Evolutionary conservation across 306 rosid genomes (phyloP), one percentile per base, ranked within the genome.

Genomic region (Lathyrus oleraceus): DNA sequence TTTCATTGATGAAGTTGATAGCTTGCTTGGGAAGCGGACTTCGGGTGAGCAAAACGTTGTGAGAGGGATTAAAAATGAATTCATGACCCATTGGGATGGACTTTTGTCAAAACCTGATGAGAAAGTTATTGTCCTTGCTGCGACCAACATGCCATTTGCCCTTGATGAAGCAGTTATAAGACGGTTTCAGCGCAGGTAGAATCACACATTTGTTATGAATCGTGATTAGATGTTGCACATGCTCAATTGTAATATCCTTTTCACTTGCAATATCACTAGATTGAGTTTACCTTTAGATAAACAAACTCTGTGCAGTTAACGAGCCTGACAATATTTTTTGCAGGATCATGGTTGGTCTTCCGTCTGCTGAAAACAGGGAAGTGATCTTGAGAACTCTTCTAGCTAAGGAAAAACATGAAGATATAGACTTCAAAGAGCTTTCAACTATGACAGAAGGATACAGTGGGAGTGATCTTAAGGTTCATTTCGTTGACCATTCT

Each of bases 391-490:
- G 64, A 80, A 91, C 97, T 75, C 89, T 91, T 30, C 78, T 91
- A 21, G 60, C 90, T 56, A 88, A 91, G 81, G 97, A 91, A 72
- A 85, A 78, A 44, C 73, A 67, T 20, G 92, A 88, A 67, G 77
- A 78, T 79, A 58, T 91, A 4, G 89, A 88, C 81, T 91, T 81
- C 42, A 86, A 88, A 77, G 97, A 85, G 76, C 95, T 91, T 36
- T 91, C 95, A 65, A 42, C 64, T 61, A 88, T 86, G 84, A 91
- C 95, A 14, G 87, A 88, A 78, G 99, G 99, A 61, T 95, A 76
- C 36, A 95, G 84, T 75, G 99, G 97, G 72, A 95, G 97, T 76
- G 99, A 95, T 81, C 96, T 95, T 9, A 95, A 95, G 97, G 99
- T 91, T 47, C 57, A 62, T 40, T 62, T 82, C 43, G 45, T 69